phyloP scores from a whole-genome alignment of 169 alveolate genomes.

The Plasmodium vivax region DNA sequence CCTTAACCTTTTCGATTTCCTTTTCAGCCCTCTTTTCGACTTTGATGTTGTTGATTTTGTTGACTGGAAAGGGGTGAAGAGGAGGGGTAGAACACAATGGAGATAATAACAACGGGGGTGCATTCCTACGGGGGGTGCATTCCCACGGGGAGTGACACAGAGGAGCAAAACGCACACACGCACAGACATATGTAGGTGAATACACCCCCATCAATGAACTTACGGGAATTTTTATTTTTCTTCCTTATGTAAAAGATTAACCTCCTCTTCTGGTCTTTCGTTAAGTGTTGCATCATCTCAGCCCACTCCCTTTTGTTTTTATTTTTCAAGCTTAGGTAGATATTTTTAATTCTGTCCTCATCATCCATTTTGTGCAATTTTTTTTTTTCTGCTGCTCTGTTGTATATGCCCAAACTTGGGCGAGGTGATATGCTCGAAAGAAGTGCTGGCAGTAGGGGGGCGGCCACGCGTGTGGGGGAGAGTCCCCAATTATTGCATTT shows the following conservation, averaged over 20 bases:
- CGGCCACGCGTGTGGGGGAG: not conserved
- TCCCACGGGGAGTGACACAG: not conserved
- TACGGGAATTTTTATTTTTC: conserved; percentile 69
- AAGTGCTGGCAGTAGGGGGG: not conserved
- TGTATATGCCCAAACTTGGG: not conserved
- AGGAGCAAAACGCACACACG: not conserved
- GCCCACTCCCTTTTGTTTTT: conserved; percentile 74
- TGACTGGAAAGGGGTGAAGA: not conserved
- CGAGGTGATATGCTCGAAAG: not conserved
- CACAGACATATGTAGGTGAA: not conserved
- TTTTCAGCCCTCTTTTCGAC: conserved; percentile 58
- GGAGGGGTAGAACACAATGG: no score
- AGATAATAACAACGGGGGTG: not conserved
- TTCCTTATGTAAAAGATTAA: conserved; percentile 58
- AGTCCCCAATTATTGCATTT: not conserved
- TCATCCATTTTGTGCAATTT: conserved; percentile 45
- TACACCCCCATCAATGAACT: not conserved
- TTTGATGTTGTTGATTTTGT: conserved; percentile 67
- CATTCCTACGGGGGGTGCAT: not conserved
- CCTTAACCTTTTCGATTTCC: conserved; percentile 22
- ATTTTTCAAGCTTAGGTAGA: conserved; percentile 53
- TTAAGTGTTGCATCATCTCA: conserved; percentile 63
- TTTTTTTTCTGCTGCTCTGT: not conserved
- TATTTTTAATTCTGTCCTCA: conserved; percentile 47
- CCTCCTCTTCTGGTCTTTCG: conserved; percentile 66